Evolutionary conservation across 2,329 filamentous ascomycete genomes (phyloP).

Genomic region (Aureobasidium sp.): DNA sequence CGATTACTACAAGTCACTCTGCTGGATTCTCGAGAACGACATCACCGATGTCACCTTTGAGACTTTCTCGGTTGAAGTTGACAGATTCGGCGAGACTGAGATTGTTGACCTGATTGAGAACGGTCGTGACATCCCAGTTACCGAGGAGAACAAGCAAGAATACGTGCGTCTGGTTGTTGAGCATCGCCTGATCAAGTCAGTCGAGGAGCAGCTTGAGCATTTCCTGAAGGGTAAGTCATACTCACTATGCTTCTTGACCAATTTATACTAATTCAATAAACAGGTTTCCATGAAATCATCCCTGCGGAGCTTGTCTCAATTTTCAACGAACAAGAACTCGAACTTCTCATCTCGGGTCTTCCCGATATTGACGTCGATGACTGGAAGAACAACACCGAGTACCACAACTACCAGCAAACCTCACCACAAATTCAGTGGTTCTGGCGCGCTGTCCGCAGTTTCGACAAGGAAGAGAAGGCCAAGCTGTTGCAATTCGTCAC

Average conservation of each 20-base stretch:
- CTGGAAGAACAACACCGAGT: conserved; percentile 98
- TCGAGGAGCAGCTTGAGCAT: conserved; percentile 87
- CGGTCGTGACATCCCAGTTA: conserved; percentile 86
- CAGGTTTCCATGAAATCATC: conserved; percentile 96
- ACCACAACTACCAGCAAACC: conserved; percentile 92
- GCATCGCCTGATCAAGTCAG: conserved; percentile 83
- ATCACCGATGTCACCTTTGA: conserved; percentile 97
- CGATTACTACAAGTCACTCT: conserved; percentile 96
- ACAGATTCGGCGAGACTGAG: conserved; percentile 85
- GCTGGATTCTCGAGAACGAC: conserved; percentile 98
- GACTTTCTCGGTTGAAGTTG: conserved; percentile 88
- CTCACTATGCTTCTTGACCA: background rate
- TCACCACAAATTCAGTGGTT: conserved; percentile 99
- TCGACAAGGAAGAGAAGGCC: conserved; percentile 97
- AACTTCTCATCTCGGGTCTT: conserved; percentile 90
- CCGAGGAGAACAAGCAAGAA: conserved; percentile 97
- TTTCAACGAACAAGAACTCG: conserved; percentile 97
- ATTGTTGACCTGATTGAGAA: conserved; percentile 80
- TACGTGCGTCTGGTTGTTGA: conserved; percentile 93
- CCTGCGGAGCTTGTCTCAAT: conserved; percentile 90
- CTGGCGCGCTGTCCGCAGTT: conserved; percentile 94
- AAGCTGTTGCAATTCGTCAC: conserved; percentile 98
- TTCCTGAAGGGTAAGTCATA: conserved; percentile 66
- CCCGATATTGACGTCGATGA: conserved; percentile 97
- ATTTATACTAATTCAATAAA: conserved; percentile 4